phyloP scores from a whole-genome alignment of 257 asterid genomes.

The Eucommia ulmoides region DNA sequence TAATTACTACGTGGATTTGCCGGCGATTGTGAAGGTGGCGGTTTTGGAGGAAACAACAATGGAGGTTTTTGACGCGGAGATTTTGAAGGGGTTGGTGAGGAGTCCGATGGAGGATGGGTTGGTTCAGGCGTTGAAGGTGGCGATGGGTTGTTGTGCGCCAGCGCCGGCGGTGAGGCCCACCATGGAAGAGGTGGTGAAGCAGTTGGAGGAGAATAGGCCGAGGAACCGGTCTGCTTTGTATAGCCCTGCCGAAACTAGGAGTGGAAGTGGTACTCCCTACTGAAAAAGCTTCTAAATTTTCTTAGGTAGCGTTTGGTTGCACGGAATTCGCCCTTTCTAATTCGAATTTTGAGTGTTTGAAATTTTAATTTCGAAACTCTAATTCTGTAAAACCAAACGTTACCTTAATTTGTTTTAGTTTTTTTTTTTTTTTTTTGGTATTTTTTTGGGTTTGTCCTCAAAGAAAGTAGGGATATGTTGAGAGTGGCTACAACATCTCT shows the following conservation, averaged over 20 bases:
- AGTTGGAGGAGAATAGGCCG: constrained; percentile 95
- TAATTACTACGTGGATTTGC: constrained; percentile 70
- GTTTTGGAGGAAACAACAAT: constrained; percentile 93
- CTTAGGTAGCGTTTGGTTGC: too few species aligned
- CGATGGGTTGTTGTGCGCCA: constrained; percentile 99
- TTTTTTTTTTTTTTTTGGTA: too few species aligned
- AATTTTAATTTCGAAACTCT: too few species aligned
- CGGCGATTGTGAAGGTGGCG: constrained; percentile 82
- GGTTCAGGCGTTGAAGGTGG: constrained; percentile 88
- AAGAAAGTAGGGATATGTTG: too few species aligned
- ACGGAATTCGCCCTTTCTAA: too few species aligned
- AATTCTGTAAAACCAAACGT: too few species aligned
- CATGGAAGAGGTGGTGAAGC: constrained; percentile 92
- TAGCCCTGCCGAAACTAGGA: constrained; percentile 95
- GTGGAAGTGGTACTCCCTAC: constrained; percentile 95
- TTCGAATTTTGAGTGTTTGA: too few species aligned
- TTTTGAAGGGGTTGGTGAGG: constrained; percentile 61
- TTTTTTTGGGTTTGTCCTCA: too few species aligned
- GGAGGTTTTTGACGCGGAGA: constrained; percentile 89
- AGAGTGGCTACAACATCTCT: too few species aligned
- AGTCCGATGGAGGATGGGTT: constrained; percentile 96
- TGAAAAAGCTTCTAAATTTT: too few species aligned
- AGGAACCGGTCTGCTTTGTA: constrained; percentile 86
- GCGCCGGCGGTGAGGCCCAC: constrained; percentile 76
- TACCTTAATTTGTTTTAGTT: too few species aligned